A percentile compares a stretch with the other conserved stretches of the same genome.
Conservation (phyloP, 2,329 filamentous ascomycete genomes). For the Cladosporium sp. region DNA sequence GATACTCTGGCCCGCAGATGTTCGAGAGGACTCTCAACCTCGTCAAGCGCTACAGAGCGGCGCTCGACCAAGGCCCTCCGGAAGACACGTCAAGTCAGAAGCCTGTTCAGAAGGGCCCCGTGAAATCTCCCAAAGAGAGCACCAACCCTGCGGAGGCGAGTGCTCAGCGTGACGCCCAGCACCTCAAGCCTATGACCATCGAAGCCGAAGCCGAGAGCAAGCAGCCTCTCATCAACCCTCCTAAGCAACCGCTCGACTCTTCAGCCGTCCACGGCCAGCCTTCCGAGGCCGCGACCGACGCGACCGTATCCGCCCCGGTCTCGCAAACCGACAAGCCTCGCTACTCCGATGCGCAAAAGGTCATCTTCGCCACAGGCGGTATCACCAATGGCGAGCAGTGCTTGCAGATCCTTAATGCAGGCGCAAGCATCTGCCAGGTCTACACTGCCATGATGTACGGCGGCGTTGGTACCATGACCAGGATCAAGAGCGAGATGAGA, state of each 20-base stretch:
- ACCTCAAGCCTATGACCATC: constrained; percentile 26
- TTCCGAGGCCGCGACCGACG: constrained; percentile 14
- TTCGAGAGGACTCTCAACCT: constrained; percentile 73
- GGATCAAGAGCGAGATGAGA: constrained; percentile 47
- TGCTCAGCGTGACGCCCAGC: constrained; percentile 24
- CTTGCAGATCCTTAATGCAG: constrained; percentile 73
- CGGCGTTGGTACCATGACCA: constrained; percentile 54
- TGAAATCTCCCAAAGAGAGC: background rate
- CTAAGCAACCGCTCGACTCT: constrained; percentile 16
- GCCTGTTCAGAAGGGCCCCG: constrained; percentile 7
- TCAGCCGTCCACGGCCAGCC: constrained; percentile 17
- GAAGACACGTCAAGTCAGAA: constrained; percentile 11
- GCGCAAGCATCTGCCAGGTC: constrained; percentile 61
- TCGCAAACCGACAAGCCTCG: constrained; percentile 18
- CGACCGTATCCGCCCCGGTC: background rate
- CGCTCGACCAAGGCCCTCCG: constrained; percentile 40
- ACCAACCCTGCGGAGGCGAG: constrained; percentile 18
- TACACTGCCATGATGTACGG: constrained; percentile 72
- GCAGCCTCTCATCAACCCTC: constrained; percentile 28
- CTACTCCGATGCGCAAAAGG: constrained; percentile 50
- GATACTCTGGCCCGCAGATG: constrained; percentile 85
- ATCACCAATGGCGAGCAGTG: constrained; percentile 86
- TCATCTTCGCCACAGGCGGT: constrained; percentile 89
- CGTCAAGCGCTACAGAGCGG: constrained; percentile 67
- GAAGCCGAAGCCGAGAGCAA: constrained; percentile 24